Conservation (phyloP, 805 yeast species). For the Hanseniaspora osmophila region DNA sequence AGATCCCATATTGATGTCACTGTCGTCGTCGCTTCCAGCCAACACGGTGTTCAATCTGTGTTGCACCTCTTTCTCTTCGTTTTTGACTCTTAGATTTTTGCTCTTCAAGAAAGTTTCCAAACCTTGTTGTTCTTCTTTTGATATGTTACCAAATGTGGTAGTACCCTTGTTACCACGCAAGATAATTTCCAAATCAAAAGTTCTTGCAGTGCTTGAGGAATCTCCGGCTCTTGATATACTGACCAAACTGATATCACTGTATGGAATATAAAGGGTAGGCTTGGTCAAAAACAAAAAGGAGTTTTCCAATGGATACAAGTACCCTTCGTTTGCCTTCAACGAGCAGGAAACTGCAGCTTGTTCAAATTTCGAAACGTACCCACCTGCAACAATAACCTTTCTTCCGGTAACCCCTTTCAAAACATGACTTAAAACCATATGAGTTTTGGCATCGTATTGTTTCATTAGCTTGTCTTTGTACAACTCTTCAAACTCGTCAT, state of each 20-base stretch:
- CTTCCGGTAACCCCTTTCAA: slow-evolving; percentile 83
- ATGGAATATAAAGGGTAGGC: slow-evolving; percentile 86
- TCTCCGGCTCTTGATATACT: slow-evolving; percentile 82
- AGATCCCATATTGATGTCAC: slow-evolving; percentile 36
- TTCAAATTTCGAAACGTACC: slow-evolving; percentile 58
- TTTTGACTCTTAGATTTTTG: slow-evolving; percentile 67
- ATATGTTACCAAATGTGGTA: slow-evolving; percentile 78
- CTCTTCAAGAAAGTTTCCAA: slow-evolving; percentile 65
- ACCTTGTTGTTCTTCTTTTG: slow-evolving; percentile 73
- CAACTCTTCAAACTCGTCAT: slow-evolving; percentile 61
- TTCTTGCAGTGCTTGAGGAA: slow-evolving; percentile 61
- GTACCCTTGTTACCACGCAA: slow-evolving; percentile 51
- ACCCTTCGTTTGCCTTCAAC: slow-evolving; percentile 88
- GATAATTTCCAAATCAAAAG: slow-evolving; percentile 79
- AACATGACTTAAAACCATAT: slow-evolving; percentile 74
- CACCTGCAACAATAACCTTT: slow-evolving; percentile 72
- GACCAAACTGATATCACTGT: slow-evolving; percentile 60
- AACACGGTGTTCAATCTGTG: slow-evolving; percentile 57
- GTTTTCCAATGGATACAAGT: slow-evolving; percentile 82
- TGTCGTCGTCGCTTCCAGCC: slow-evolving; percentile 42
- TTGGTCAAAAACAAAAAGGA: slow-evolving; percentile 83
- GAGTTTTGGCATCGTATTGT: slow-evolving; percentile 70
- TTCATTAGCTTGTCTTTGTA: slow-evolving; percentile 64
- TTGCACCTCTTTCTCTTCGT: slow-evolving; percentile 82
- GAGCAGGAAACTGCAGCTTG: slow-evolving; percentile 87